phyloP scores from a whole-genome alignment of 805 yeast genomes.

The Lachancea thermotolerans region DNA sequence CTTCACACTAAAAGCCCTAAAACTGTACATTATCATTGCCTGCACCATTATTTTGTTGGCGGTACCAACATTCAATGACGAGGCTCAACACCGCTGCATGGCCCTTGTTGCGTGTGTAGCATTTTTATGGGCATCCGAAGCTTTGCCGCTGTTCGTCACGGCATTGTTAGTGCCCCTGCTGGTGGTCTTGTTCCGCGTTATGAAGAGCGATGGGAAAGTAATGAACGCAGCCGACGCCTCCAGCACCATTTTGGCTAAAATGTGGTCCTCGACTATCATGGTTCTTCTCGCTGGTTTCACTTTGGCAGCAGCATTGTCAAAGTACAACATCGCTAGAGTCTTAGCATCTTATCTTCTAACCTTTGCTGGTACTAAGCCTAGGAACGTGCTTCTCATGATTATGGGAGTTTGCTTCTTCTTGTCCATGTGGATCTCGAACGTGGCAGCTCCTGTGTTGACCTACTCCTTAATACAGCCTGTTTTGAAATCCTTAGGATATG shows the following conservation, averaged over 20 bases:
- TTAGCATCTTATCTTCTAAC: slow-evolving; percentile 78
- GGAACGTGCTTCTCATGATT: slow-evolving; percentile 64
- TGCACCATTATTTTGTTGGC: slow-evolving; percentile 50
- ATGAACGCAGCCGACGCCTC: slow-evolving; percentile 62
- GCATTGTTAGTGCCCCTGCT: slow-evolving; percentile 77
- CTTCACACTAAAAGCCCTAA: slow-evolving; percentile 42
- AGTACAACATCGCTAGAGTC: slow-evolving; percentile 83
- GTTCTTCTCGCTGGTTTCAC: slow-evolving; percentile 88
- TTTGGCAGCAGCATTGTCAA: slow-evolving; percentile 86
- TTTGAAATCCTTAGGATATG: slow-evolving; percentile 66
- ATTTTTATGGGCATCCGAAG: slow-evolving; percentile 90
- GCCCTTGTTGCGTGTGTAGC: slow-evolving; percentile 60
- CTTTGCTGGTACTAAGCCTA: slow-evolving; percentile 76
- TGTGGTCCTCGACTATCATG: slow-evolving; percentile 96
- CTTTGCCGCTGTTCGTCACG: slow-evolving; percentile 89
- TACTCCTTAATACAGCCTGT: slow-evolving; percentile 83
- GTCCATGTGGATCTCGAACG: slow-evolving; percentile 94
- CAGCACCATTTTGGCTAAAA: slow-evolving; percentile 61
- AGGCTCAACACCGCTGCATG: slow-evolving; percentile 55
- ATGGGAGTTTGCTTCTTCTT: slow-evolving; percentile 81
- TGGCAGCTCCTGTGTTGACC: slow-evolving; percentile 92
- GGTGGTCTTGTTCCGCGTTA: slow-evolving; percentile 61
- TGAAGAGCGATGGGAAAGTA: slow-evolving; percentile 49
- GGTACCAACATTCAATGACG: slow-evolving; percentile 56
- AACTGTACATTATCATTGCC: slow-evolving; percentile 41